Conservation (phyloP, 306 rosid genomes). For the Vigna angularis region DNA sequence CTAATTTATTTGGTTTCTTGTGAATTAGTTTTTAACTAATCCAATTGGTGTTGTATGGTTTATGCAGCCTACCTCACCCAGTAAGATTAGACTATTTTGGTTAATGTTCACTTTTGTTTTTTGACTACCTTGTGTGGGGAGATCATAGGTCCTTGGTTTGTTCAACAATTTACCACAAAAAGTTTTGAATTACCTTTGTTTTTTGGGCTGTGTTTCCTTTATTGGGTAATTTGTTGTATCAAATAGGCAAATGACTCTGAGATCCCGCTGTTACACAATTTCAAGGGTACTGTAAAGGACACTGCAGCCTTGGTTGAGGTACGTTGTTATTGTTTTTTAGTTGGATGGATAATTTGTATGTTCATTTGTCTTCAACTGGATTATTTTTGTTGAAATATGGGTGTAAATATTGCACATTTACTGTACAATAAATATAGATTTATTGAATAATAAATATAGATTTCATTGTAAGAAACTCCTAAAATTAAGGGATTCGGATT, state of each 20-base stretch:
- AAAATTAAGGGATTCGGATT: too few relatives aligned
- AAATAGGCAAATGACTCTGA: constrained; percentile 89
- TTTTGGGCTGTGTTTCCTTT: constrained; percentile 21
- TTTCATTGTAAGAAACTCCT: too few relatives aligned
- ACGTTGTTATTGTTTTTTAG: constrained; percentile 40
- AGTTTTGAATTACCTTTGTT: constrained; percentile 8
- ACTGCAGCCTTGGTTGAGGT: constrained; percentile 81
- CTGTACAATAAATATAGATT: too few relatives aligned
- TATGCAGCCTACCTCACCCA: neutral
- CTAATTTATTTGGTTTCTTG: neutral
- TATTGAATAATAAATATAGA: too few relatives aligned
- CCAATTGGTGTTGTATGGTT: neutral
- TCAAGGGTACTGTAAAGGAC: constrained; percentile 65
- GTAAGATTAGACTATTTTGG: neutral
- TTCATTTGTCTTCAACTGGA: constrained; percentile 13
- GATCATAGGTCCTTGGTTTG: constrained; percentile 39
- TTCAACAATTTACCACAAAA: constrained; percentile 20
- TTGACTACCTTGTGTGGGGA: constrained; percentile 32
- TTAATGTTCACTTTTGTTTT: constrained; percentile 23
- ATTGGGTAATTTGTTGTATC: constrained; percentile 40
- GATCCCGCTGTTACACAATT: constrained; percentile 88
- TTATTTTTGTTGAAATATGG: neutral
- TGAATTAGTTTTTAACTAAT: neutral
- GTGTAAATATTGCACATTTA: too few relatives aligned
- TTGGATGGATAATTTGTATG: constrained; percentile 5